These are phyloP conservation scores for Ajuga reptans DNA, from an alignment of 305 asterid genomes.

Conservation along the genomic window DNA sequence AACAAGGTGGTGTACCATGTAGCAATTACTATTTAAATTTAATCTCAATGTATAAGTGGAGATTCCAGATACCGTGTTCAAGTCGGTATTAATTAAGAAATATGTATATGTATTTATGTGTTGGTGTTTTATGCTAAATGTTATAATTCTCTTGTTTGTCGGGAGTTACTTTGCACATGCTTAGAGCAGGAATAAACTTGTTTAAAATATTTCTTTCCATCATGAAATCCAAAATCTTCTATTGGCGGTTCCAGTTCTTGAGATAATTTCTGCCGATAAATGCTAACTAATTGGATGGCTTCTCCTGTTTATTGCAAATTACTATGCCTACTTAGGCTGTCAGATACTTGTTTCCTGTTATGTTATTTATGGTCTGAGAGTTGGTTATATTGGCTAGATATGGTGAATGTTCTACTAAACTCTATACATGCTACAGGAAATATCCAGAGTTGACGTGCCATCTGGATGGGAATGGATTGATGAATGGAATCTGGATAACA, in stretches of 20 bases:
- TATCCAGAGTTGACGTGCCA: conserved; percentile 51
- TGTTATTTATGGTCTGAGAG: conserved; percentile 2
- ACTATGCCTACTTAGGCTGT: background rate
- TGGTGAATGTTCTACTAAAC: conserved; percentile 5
- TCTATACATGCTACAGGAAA: conserved; percentile 40
- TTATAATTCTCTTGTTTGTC: too few species aligned
- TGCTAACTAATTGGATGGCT: background rate
- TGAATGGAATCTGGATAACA: conserved; percentile 72
- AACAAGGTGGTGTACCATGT: background rate
- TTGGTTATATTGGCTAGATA: conserved; percentile 10
- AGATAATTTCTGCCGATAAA: background rate
- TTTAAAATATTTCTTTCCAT: background rate
- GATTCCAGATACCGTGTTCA: too few species aligned
- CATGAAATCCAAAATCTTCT: background rate
- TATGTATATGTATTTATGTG: too few species aligned
- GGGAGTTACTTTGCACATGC: too few species aligned
- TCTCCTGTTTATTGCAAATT: background rate
- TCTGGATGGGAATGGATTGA: conserved; percentile 84
- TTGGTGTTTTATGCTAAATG: background rate
- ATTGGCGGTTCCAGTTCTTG: background rate
- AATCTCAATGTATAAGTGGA: too few species aligned
- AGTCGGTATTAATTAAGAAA: too few species aligned
- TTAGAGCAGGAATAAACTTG: background rate
- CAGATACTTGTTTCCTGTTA: background rate
- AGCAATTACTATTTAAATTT: background rate